Percentiles rank a stretch among this genome's conserved stretches.
Conservation (phyloP, 192 early-diverging fungal genomes). For the Dissophora globulifera region DNA sequence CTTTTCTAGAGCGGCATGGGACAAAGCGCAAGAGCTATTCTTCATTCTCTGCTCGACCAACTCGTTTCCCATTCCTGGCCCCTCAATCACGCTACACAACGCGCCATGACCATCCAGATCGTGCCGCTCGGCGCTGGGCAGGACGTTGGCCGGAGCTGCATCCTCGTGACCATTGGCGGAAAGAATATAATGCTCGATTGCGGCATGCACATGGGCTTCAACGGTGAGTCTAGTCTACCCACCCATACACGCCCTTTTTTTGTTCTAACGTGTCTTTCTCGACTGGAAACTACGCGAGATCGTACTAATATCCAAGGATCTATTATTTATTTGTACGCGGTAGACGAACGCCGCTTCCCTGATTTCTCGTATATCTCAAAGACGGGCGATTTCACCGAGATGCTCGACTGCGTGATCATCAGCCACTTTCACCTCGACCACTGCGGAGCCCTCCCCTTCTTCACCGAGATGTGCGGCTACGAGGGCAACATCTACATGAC, state of each 20-base stretch:
- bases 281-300: too few species aligned
- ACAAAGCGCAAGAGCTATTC: too few species aligned
- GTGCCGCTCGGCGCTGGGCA: conserved; percentile 84
- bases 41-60: background rate
- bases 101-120: conserved; percentile 66
- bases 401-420: conserved; percentile 93
- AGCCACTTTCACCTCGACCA: conserved; percentile 99
- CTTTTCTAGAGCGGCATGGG: too few species aligned
- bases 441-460: conserved; percentile 95
- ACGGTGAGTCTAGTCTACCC: conserved; percentile 48
- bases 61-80: background rate
- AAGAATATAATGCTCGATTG: conserved; percentile 95
- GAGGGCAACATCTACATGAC: conserved; percentile 99
- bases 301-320: too few species aligned
- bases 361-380: conserved; percentile 95
- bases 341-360: conserved; percentile 88
- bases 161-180: conserved; percentile 79
- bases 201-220: conserved; percentile 96
- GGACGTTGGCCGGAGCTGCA: conserved; percentile 88
- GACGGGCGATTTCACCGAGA: conserved; percentile 79
- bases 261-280: too few species aligned
- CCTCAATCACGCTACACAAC: background rate
- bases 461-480: conserved; percentile 96
- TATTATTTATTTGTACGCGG: background rate
- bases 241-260: too few species aligned